Percentiles rank a stretch among this genome's conserved stretches.
Conservation (phyloP, 768 basidiomycete genomes). For the Agrocybe pediades region DNA sequence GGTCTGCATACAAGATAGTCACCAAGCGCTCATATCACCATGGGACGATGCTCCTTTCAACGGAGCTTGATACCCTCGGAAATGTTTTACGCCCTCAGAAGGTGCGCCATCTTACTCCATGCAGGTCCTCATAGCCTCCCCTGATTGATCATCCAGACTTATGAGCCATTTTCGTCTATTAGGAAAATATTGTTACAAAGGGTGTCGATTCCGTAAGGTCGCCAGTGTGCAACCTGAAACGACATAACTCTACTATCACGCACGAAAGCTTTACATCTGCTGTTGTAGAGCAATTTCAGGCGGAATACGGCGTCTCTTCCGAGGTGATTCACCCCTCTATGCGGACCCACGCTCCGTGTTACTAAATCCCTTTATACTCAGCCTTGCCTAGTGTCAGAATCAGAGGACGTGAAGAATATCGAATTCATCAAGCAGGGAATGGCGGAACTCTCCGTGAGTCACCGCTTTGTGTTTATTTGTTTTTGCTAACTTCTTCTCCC, state of each 20-base stretch:
- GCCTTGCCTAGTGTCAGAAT: slow-evolving; percentile 47
- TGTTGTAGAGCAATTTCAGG: slow-evolving; percentile 66
- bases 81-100: slow-evolving; percentile 66
- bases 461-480: neutral
- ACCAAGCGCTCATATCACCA: slow-evolving; percentile 94
- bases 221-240: slow-evolving; percentile 82
- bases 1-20: slow-evolving; percentile 96
- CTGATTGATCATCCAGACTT: neutral
- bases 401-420: slow-evolving; percentile 41
- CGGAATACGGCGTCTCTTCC: slow-evolving; percentile 48
- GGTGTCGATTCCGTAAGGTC: slow-evolving; percentile 92
- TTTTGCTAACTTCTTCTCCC: neutral
- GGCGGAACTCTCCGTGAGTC: slow-evolving; percentile 67
- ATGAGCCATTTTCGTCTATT: neutral
- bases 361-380: slow-evolving; percentile 18
- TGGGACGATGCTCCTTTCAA: slow-evolving; percentile 96
- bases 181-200: slow-evolving; percentile 82
- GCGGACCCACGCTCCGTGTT: neutral
- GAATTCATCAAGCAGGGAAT: slow-evolving; percentile 71
- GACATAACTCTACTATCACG: slow-evolving; percentile 48
- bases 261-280: slow-evolving; percentile 75
- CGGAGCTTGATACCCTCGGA: slow-evolving; percentile 69
- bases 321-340: slow-evolving; percentile 23
- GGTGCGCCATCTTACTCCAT: slow-evolving; percentile 37
- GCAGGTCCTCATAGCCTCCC: too few relatives aligned